Base-by-base conservation (phyloP, 2,329 filamentous ascomycete genomes). In the Microdochium nivale region DNA sequence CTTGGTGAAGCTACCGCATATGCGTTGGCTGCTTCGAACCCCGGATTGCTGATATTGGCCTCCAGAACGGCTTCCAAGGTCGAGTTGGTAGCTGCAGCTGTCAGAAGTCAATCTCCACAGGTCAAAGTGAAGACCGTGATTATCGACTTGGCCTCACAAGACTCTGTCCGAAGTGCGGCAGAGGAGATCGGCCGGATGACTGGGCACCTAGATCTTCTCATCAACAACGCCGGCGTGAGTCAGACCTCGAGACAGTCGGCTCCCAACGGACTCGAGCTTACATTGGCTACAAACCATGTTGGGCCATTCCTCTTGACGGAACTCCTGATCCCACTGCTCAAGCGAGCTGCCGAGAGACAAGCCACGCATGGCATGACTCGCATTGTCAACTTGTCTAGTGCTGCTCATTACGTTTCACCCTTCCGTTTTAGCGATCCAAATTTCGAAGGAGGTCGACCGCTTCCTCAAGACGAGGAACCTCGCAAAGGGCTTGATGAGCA, bases 201-300 rank as follows among this genome's bases (percentile, higher is more conserved):
- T 52, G 65, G 25, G 57, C 61, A 16, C 53, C 55, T 74, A 43
- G 68, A 72, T 55, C 59, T 74, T 2, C 55, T 73, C 2, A 64
- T 75, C 52, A 70, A 73, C 59, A 74, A 70, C 53, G 70, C 72
- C 13, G 71, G 68, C 1, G 58, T 72, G 33, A 71, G 1, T 66
- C 66, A 49, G 46, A 35, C 51, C 25, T 50, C 48, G 23, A 56
- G 52, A 47, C 40, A 53, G 24, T 50, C 60, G 25, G 64, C 67
- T 1, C 49, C 49, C 0, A 66, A 74, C 23, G 66, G 65, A 8
- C 61, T 70, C 47, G 70, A 75, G 55, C 59, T 58, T 3, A 67
- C 67, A 23, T 65, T 71, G 21, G 63, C 61, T 4, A 67, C 61
- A 1, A 74, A 70, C 55, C 65, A 72, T 53, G 52, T 72, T 14